Base-by-base conservation (phyloP, 2,329 filamentous ascomycete genomes). In the Pseudomassariella vexata region DNA sequence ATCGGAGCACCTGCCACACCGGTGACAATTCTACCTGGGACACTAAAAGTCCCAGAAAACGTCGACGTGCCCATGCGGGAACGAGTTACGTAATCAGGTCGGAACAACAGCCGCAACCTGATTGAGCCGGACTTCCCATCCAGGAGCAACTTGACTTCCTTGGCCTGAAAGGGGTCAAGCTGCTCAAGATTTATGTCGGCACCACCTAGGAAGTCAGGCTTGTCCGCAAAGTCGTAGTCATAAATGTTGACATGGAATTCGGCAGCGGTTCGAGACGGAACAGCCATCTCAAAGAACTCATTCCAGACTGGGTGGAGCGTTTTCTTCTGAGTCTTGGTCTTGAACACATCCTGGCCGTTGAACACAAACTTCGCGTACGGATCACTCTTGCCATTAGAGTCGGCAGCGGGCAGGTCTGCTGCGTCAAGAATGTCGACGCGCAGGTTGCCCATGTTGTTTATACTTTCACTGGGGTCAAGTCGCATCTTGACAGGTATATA, bases 361-460 rank as follows among this genome's bases (percentile, higher is more conserved):
- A 96, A 72, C 42, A 85, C 78, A 56, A 98, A 98, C 53, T 90
- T 90, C 73, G 85, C 94, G 67, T 90, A 98, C 5, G 92, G 92
- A 52, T 98, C 92, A 49, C 88, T 95, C 72, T 84, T 96, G 46
- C 92, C 92, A 53, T 98, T 98, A 20, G 88, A 81, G 52, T 98
- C 92, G 18, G 90, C 90, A 2, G 92, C 81, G 6, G 92, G 92
- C n/a, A 98, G 74, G 38, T 95, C 82, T 7, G 76, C 66, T 12
- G 82, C 92, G 56, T 95, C 88, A 22, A 96, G 66, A 12, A 98
- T 74, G 49, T 96, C 88, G n/a, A 98, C 86, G 14, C 89, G 85
- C 15, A 98, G 79, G 37, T 80, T 89, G 38, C 92, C 92, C 78
- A 95, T 94, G 62, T 98, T 98, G 75, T 95, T 96, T 70, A 98